Base-by-base conservation (phyloP, 2,329 filamentous ascomycete genomes). In the Rutstroemia sp. region DNA sequence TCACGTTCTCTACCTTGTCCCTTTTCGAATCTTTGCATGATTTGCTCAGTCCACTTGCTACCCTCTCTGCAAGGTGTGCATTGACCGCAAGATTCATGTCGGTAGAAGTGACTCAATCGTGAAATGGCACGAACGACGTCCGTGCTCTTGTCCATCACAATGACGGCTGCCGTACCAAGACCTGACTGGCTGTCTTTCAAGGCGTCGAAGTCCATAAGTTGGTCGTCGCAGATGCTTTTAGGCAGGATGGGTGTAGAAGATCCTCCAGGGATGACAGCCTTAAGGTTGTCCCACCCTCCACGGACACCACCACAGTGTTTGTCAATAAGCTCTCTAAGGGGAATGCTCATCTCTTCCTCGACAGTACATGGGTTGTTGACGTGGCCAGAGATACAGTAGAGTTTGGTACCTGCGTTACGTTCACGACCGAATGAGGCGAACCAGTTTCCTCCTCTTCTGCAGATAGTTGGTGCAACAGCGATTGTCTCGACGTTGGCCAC, bases 1-100 rank as follows among this genome's bases (percentile, higher is more conserved):
- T 99, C 94, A 60, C 94, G 82, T 73, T 87, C 84, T 61, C 89
- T 85, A 59, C 89, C 94, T 73, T 89, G 84, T 58, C 94, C 94
- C 73, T 88, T 88, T 79, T 95, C 91, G 67, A 99, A 95, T 57
- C 94, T 87, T 74, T 88, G 79, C 94, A 99, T 97, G 74, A 99
- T 97, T 79, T 99, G 92, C 75, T 95, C 88, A 10, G 92, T 96
- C 94, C 94, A 99, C 78, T 95, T 96, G 79, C 88, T 95, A 64
- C 94, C 94, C 77, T 99, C 94, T 71, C 94, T 88, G 82, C 94
- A 99, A n/a, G 94, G 94, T 57, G 94, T 99, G 79, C 94, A 99
- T 78, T 99, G 94, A 59, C 94, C 94, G 74, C 94, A 99, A 64
- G 86, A 92, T 79, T 99, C 94, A 78, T 99, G 94, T 75, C 92